phyloP scores from a whole-genome alignment of 192 early-diverging fungal genomes.

The Backusella morwellensis region DNA sequence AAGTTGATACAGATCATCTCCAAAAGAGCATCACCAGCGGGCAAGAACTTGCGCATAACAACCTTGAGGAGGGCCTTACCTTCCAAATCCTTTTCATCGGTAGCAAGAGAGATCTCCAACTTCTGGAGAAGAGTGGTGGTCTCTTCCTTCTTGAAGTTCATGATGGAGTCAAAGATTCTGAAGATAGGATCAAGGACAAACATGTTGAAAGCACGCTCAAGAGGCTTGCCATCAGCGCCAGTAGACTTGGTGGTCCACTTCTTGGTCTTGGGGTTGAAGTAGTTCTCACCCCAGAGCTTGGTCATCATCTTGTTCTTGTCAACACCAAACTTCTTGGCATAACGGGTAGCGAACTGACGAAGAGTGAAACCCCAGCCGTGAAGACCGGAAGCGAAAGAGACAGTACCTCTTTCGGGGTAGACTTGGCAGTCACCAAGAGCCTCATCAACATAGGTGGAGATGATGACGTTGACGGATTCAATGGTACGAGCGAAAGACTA shows the following conservation, averaged over 20 bases:
- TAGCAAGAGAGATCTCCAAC: slow-evolving; percentile 79
- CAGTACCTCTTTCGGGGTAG: slow-evolving; percentile 91
- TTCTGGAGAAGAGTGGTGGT: slow-evolving; percentile 76
- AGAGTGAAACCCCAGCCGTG: slow-evolving; percentile 99
- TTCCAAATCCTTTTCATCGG: slow-evolving; percentile 86
- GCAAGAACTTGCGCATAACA: slow-evolving; percentile 98
- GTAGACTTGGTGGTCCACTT: slow-evolving; percentile 88
- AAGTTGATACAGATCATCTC: slow-evolving; percentile 99
- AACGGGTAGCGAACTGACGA: slow-evolving; percentile 91
- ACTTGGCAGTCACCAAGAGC: slow-evolving; percentile 89
- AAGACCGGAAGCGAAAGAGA: slow-evolving; percentile 96
- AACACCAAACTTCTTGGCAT: slow-evolving; percentile 97
- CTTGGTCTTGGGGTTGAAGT: slow-evolving; percentile 97
- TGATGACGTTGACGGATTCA: slow-evolving; percentile 96
- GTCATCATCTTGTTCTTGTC: slow-evolving; percentile 93
- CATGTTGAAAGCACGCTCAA: slow-evolving; percentile 97
- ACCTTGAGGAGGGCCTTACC: slow-evolving; percentile 93
- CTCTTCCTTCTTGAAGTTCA: slow-evolving; percentile 96
- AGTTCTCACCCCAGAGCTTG: slow-evolving; percentile 98
- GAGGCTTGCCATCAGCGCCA: slow-evolving; percentile 71
- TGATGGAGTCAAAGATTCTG: slow-evolving; percentile 92
- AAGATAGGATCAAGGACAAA: slow-evolving; percentile 98
- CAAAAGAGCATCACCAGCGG: slow-evolving; percentile 94
- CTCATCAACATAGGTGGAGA: slow-evolving; percentile 89
- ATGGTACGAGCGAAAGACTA: slow-evolving; percentile 92